Evolutionary conservation across 495 filamentous ascomycete genomes (phyloP).

Genomic region (Penicillium lagena): DNA sequence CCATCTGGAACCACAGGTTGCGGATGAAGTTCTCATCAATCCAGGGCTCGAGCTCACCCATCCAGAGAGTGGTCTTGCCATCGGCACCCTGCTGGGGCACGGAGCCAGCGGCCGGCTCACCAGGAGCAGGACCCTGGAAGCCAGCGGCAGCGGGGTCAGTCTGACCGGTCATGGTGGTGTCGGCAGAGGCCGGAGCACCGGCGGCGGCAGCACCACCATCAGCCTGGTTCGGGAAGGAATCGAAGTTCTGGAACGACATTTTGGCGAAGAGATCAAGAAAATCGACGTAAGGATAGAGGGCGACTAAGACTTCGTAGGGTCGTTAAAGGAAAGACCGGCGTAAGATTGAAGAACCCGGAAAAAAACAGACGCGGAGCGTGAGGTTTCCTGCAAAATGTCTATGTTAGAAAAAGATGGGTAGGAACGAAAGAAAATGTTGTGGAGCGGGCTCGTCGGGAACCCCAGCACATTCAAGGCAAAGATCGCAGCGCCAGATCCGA

Average conservation of each 20-base stretch:
- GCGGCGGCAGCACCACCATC: slow-evolving; percentile 47
- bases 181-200: slow-evolving; percentile 45
- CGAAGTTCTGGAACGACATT: slow-evolving; percentile 57
- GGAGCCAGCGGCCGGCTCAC: slow-evolving; percentile 43
- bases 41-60: slow-evolving; percentile 99
- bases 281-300: slow-evolving; percentile 29
- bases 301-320: slow-evolving; percentile 33
- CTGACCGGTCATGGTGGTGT: slow-evolving; percentile 46
- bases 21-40: slow-evolving; percentile 99
- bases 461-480: not conserved
- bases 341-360: slow-evolving; percentile 27
- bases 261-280: slow-evolving; percentile 24
- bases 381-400: slow-evolving; percentile 8
- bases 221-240: slow-evolving; percentile 49
- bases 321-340: slow-evolving; percentile 37
- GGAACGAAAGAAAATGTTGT: not conserved
- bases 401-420: slow-evolving; percentile 3
- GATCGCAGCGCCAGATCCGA: not conserved
- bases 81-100: slow-evolving; percentile 53
- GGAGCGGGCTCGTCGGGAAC: not conserved
- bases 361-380: slow-evolving; percentile 18
- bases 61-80: slow-evolving; percentile 84
- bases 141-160: slow-evolving; percentile 48
- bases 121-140: slow-evolving; percentile 48
- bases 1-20: slow-evolving; percentile 84